Evolutionary conservation across 2,329 filamentous ascomycete species (phyloP), one percentile per base, ranked within the genome.

Genomic region (Achaetomium macrosporum): DNA sequence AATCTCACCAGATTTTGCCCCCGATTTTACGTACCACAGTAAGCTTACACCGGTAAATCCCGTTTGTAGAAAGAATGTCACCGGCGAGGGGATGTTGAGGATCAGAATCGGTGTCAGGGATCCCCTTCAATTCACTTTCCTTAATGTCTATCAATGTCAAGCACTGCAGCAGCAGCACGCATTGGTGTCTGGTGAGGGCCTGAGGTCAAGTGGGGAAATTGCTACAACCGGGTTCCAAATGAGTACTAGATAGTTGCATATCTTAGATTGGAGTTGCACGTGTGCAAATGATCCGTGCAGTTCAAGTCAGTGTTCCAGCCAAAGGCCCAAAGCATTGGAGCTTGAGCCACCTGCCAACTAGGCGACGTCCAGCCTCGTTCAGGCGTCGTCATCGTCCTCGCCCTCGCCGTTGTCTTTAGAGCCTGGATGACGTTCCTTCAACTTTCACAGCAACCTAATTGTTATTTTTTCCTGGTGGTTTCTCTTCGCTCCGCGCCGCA

Each of bases 331-430:
- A 16, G 9, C 15, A n/a, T 16, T 37, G 35, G 13, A 37, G 35
- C 35, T 12, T 16, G 13, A 16, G 13, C 12, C 13, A 15, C 15
- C 35, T 4, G 47, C 36, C 35, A 41, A 42, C 42, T 20, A 42
- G 47, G 45, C 31, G 42, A 39, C 39, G 44, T 43, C 46, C 54
- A 50, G 54, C 50, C 54, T 56, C 42, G 39, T 50, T 43, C 47
- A 50, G 54, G 50, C 50, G 39, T 57, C 55, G 55, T 57, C 55
- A 54, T 57, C 54, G 39, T 53, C 50, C 35, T 19, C 44, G 31
- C 33, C 50, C 35, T 19, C 44, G 31, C 33, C 42, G 30, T 47
- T 16, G 41, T 43, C 43, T 30, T 30, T 13, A n/a, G 40, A 29
- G 33, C 42, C 39, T 33, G 47, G 33, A 19, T 40, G 16, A 43